Evolutionary conservation across 2,329 filamentous ascomycete species (phyloP), one percentile per base, ranked within the genome.

Genomic region (Aureobasidium zeae): DNA sequence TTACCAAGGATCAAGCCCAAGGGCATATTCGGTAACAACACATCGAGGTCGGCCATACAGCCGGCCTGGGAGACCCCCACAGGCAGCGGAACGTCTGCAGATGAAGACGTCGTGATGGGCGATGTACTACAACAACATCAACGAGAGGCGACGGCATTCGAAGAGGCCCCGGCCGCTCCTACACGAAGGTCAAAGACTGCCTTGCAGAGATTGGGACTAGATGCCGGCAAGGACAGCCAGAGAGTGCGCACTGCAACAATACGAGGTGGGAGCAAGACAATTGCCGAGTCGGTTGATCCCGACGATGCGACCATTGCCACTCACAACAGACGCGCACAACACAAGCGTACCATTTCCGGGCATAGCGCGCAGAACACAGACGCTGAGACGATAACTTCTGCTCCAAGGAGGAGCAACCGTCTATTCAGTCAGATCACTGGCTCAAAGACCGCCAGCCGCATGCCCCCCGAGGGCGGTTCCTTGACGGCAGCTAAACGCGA

Each of bases 301-400:
- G 61, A 62, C 24, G 48, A 52, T 10, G 29, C 48, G 20, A 22
- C 26, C 10, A 44, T 13, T 20, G 35, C 42, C 13, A 31, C 46
- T 22, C 32, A 41, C 12, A 48, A 29, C 41, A 41, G 49, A 44
- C 36, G 57, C 51, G 16, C 34, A 11, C 45, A 44, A 6, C 78
- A 87, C 60, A 96, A 95, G 66, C 79, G 89, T 53, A 95, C 87
- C 1, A 76, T 94, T n/a, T 94, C 89, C 29, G 89, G 89, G 3
- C 86, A 94, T 53, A 67, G 70, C 5, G 56, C 63, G n/a, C 62
- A 63, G 30, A 49, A 57, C 22, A 50, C 58, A n/a, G 49, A 51
- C 15, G 42, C 53, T 10, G 46, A 45, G 3, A 43, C 52, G n/a
- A 64, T 67, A 44, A 61, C 65, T n/a, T 61, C 65, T 16, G 64